Base-by-base conservation (phyloP, 106 monocot species). In the Iris macrosiphon region DNA sequence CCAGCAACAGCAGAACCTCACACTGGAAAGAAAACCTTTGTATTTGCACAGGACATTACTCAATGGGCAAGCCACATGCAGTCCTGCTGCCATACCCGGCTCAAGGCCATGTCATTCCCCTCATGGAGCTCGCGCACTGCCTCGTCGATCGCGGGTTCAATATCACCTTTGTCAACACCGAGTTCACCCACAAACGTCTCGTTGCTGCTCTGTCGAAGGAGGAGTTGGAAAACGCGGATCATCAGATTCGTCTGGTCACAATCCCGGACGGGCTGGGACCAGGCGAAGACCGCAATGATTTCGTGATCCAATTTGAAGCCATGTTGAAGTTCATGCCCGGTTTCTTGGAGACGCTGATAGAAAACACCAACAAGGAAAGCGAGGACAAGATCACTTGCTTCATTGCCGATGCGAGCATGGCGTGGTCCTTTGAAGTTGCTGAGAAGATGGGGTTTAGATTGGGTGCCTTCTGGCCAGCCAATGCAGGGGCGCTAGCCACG, bases 91-190 rank as follows among this genome's bases (percentile, higher is more conserved):
- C 43, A 13, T 64, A 21, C 40, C 40, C 53, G 29, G 43, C 42
- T 17, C 43, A 54, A 22, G 53, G 41, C 41, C 42, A 54, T 32
- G 7, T 43, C 13, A 41, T 44, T 12, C 43, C 31, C 15, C 31
- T 54, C 20, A 19, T 65, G 31, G 31, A 28, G 31, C 31, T 54
- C 40, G n/a, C 53, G 1, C 31, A 53, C 21, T 31, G 52, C 20
- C 28, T 54, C 5, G 42, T 65, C 0, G 74, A 74, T 8, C 48
- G 31, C 9, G 74, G 74, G n/a, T 67, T 74, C 47, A 35, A 42
- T 15, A 40, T 74, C 31, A 74, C 74, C 4, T 67, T 67, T 31
- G 45, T 74, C 55, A 67, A 66, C 60, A 61, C 74, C 1, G 45
- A 67, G 19, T 61, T 55, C 67, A 61, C 45, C 47, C 74, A 67